Conservation (phyloP, 495 filamentous ascomycete species). For the Cercophora newfieldiana region DNA sequence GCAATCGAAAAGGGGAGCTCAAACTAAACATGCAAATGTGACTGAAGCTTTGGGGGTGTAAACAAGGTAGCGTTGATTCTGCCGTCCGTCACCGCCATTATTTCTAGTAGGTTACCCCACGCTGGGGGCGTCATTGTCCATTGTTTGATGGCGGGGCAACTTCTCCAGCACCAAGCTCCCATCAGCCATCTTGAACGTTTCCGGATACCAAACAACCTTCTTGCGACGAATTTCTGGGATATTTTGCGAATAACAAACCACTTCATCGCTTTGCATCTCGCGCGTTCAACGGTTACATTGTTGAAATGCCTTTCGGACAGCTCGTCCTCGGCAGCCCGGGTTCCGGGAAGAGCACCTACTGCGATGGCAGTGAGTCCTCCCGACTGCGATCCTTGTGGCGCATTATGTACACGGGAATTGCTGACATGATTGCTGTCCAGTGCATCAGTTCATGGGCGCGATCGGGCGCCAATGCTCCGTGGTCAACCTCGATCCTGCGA, state of each 20-base stretch:
- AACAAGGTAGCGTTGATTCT: constrained; percentile 18
- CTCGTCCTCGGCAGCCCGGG: constrained; percentile 91
- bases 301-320: constrained; percentile 58
- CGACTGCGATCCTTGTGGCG: not conserved
- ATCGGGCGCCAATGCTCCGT: constrained; percentile 93
- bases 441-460: constrained; percentile 95
- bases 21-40: not conserved
- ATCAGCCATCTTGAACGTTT: not conserved
- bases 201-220: not conserved
- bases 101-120: constrained; percentile 14
- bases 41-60: constrained; percentile 14
- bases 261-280: not conserved
- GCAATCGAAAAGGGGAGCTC: not conserved
- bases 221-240: not conserved
- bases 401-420: not conserved
- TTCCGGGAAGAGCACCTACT: constrained; percentile 94
- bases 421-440: constrained; percentile 30
- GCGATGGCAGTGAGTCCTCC: constrained; percentile 74
- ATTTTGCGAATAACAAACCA: not conserved
- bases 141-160: constrained; percentile 15
- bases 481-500: constrained; percentile 95
- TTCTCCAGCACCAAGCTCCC: not conserved
- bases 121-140: not conserved
- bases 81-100: constrained; percentile 14
- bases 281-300: constrained; percentile 3